phyloP scores from a whole-genome alignment of 2,329 filamentous ascomycete species.

The Aspergillus pseudoterreus region DNA sequence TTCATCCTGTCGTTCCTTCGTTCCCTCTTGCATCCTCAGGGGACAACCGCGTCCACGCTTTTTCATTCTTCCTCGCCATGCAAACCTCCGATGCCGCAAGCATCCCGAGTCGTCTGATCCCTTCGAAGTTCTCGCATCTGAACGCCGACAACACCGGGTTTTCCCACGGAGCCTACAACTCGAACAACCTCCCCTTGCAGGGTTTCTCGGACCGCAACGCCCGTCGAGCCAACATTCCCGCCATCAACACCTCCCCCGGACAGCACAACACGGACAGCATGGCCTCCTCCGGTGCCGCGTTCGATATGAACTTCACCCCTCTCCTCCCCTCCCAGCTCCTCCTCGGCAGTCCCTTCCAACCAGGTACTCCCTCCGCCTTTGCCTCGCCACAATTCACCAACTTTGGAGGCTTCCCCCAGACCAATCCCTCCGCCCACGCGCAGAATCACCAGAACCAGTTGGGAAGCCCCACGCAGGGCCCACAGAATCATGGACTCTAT shows the following conservation, averaged over 20 bases:
- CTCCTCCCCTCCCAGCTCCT: slow-evolving; percentile 91
- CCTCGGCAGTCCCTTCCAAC: slow-evolving; percentile 93
- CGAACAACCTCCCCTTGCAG: slow-evolving; percentile 66
- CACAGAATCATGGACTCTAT: slow-evolving; percentile 70
- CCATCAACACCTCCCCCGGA: slow-evolving; percentile 78
- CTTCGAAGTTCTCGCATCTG: slow-evolving; percentile 73
- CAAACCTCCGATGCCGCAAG: slow-evolving; percentile 72
- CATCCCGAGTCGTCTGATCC: slow-evolving; percentile 62
- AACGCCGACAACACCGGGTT: slow-evolving; percentile 75
- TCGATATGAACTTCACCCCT: slow-evolving; percentile 98
- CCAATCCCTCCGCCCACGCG: slow-evolving; percentile 50
- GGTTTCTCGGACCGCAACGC: slow-evolving; percentile 85
- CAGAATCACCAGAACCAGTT: slow-evolving; percentile 60
- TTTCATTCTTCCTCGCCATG: slow-evolving; percentile 63
- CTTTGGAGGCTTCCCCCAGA: slow-evolving; percentile 71
- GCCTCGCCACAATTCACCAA: slow-evolving; percentile 88
- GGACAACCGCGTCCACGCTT: slow-evolving; percentile 71
- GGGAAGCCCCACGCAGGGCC: slow-evolving; percentile 70
- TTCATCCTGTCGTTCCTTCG: neutral
- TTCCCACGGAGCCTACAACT: slow-evolving; percentile 87
- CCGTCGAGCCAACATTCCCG: slow-evolving; percentile 77
- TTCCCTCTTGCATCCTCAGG: slow-evolving; percentile 50
- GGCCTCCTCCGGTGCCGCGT: slow-evolving; percentile 80
- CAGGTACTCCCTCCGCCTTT: slow-evolving; percentile 86
- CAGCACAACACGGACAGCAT: slow-evolving; percentile 64